phyloP scores from a whole-genome alignment of 2,329 filamentous ascomycete species.

The Dactylellina sp. region DNA sequence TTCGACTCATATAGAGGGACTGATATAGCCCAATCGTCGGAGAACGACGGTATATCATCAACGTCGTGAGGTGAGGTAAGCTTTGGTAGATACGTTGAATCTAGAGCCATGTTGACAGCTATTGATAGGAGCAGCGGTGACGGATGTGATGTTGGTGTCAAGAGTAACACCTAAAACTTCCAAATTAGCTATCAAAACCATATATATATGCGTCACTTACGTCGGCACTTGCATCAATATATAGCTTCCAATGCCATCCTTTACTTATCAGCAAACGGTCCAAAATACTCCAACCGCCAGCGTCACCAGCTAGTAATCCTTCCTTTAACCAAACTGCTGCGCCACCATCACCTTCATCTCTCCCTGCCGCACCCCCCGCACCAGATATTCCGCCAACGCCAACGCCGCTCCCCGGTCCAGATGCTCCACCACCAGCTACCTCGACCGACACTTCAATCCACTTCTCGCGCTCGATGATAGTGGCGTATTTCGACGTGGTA shows the following conservation, averaged over 20 bases:
- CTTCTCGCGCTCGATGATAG: constrained; percentile 65
- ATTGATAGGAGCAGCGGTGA: constrained; percentile 87
- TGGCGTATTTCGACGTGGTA: constrained; percentile 62
- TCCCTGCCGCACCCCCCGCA: constrained; percentile 58
- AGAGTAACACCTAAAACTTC: constrained; percentile 78
- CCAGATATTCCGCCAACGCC: constrained; percentile 52
- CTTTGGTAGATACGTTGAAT: constrained; percentile 84
- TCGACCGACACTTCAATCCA: constrained; percentile 95
- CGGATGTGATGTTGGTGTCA: constrained; percentile 93
- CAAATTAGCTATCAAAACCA: constrained; percentile 40
- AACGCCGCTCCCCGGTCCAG: constrained; percentile 65
- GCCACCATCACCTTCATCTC: constrained; percentile 52
- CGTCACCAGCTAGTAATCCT: constrained; percentile 43
- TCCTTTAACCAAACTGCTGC: constrained; percentile 56
- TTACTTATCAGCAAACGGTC: constrained; percentile 85
- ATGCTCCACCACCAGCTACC: constrained; percentile 91
- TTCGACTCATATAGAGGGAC: constrained; percentile 74
- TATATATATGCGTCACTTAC: constrained; percentile 7
- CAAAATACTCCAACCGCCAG: constrained; percentile 63
- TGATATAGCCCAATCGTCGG: constrained; percentile 95
- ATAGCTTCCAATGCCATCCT: constrained; percentile 95
- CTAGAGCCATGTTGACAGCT: constrained; percentile 90
- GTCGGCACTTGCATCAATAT: constrained; percentile 81
- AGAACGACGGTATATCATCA: constrained; percentile 83
- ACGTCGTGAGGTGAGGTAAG: constrained; percentile 91